These are phyloP conservation scores for Verticillium klebahnii DNA, from an alignment of 2,329 filamentous ascomycete genomes.

Conservation along the genomic window DNA sequence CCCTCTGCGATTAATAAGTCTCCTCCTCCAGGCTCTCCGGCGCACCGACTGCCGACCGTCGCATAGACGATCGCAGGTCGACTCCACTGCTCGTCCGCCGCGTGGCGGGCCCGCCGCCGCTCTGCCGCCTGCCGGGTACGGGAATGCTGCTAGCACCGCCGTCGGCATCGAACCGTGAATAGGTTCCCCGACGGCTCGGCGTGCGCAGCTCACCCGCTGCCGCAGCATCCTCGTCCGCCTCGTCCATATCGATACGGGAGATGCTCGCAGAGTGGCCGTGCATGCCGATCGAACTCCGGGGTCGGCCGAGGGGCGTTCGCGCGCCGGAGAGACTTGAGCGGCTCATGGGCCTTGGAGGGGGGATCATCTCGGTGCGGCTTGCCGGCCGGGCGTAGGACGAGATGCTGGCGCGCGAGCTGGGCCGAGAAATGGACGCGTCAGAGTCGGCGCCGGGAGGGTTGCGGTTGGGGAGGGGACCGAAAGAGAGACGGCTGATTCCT, in stretches of 20 bases:
- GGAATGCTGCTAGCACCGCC: constrained; percentile 33
- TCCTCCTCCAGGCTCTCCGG: constrained; percentile 47
- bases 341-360: constrained; percentile 57
- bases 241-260: constrained; percentile 47
- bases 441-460: constrained; percentile 38
- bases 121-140: constrained; percentile 41
- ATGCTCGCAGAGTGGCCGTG: constrained; percentile 56
- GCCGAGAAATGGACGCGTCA: constrained; percentile 51
- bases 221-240: constrained; percentile 37
- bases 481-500: constrained; percentile 58
- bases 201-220: constrained; percentile 39
- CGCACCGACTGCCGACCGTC: constrained; percentile 26
- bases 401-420: constrained; percentile 67
- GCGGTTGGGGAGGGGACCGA: constrained; percentile 56
- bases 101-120: constrained; percentile 22
- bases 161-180: constrained; percentile 42
- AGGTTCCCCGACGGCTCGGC: constrained; percentile 52
- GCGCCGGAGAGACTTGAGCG: constrained; percentile 56
- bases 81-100: constrained; percentile 37
- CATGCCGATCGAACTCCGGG: constrained; percentile 65
- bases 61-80: constrained; percentile 16
- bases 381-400: constrained; percentile 49
- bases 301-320: constrained; percentile 64
- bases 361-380: constrained; percentile 50
- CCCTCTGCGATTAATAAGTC: constrained; percentile 37